Percentiles rank a stretch among this genome's conserved stretches.
Evolutionary conservation across 2,329 filamentous ascomycete genomes (phyloP).

Genomic region (Fusarium sp.): DNA sequence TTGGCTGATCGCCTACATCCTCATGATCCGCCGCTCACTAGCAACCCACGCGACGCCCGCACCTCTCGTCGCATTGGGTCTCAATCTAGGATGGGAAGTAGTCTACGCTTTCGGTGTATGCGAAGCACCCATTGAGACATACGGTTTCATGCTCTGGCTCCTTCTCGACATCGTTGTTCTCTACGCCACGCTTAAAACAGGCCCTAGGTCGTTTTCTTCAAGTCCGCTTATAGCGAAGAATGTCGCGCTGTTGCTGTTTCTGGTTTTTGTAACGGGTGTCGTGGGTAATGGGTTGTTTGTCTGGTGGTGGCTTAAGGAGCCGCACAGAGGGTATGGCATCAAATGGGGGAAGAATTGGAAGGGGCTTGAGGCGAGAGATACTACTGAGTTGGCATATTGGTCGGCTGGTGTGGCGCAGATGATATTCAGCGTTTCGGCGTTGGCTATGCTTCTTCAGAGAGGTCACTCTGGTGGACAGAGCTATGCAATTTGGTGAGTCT

Average conservation of each 20-base stretch:
- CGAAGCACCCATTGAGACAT: constrained; percentile 56
- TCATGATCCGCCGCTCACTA: constrained; percentile 60
- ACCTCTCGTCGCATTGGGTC: constrained; percentile 59
- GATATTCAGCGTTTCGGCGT: constrained; percentile 53
- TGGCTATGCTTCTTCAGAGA: constrained; percentile 59
- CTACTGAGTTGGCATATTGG: constrained; percentile 63
- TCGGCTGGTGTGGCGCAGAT: constrained; percentile 59
- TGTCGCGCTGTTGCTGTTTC: constrained; percentile 52
- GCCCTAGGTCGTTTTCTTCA: constrained; percentile 56
- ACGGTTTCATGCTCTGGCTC: constrained; percentile 61
- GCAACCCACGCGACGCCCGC: constrained; percentile 61
- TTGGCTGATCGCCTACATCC: constrained; percentile 59
- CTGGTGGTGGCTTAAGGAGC: constrained; percentile 60
- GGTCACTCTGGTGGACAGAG: constrained; percentile 62
- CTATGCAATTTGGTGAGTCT: constrained; percentile 62
- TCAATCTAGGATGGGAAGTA: constrained; percentile 65
- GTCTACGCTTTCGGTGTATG: constrained; percentile 61
- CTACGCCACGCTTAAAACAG: constrained; percentile 59
- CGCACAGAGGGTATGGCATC: constrained; percentile 55
- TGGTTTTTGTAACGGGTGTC: constrained; percentile 53
- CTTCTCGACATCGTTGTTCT: constrained; percentile 61
- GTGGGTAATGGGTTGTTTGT: constrained; percentile 57
- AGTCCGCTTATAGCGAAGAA: constrained; percentile 57
- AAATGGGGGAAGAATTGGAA: constrained; percentile 60
- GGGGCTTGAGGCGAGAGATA: constrained; percentile 56